Conservation (phyloP, 2,329 filamentous ascomycete species). For the Epichloe coenophiala region DNA sequence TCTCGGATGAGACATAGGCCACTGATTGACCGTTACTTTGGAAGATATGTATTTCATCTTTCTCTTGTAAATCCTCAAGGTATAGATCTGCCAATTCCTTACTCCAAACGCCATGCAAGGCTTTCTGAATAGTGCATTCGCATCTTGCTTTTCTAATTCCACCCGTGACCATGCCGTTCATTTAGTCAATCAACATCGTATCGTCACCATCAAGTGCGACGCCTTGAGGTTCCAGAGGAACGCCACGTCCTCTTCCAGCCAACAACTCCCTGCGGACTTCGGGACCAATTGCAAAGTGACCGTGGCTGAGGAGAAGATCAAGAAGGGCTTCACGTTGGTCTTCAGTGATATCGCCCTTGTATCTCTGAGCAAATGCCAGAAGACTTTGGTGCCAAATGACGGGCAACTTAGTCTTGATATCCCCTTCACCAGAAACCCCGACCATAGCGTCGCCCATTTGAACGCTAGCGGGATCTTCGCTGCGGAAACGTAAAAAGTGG, state of each 20-base stretch:
- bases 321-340: conserved; percentile 85
- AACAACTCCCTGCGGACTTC: conserved; percentile 83
- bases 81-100: background rate
- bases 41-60: background rate
- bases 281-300: conserved; percentile 78
- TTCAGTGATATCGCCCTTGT: conserved; percentile 91
- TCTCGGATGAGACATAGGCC: background rate
- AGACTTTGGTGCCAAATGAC: conserved; percentile 96
- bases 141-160: background rate
- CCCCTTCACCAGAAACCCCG: conserved; percentile 28
- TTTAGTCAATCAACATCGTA: conserved; percentile 66
- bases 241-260: conserved; percentile 74
- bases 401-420: conserved; percentile 53
- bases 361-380: conserved; percentile 82
- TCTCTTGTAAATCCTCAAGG: background rate
- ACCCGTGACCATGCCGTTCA: conserved; percentile 1
- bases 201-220: conserved; percentile 62
- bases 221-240: conserved; percentile 44
- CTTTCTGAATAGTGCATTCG: conserved; percentile 4
- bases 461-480: conserved; percentile 45
- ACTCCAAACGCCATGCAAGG: conserved; percentile 11
- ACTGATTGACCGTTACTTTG: background rate
- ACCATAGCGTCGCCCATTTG: conserved; percentile 41
- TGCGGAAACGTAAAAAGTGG: conserved; percentile 85
- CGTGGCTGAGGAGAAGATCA: conserved; percentile 71